These are phyloP conservation scores for Candida yuanshanica DNA, from an alignment of 805 yeast species.

Conservation along the genomic window DNA sequence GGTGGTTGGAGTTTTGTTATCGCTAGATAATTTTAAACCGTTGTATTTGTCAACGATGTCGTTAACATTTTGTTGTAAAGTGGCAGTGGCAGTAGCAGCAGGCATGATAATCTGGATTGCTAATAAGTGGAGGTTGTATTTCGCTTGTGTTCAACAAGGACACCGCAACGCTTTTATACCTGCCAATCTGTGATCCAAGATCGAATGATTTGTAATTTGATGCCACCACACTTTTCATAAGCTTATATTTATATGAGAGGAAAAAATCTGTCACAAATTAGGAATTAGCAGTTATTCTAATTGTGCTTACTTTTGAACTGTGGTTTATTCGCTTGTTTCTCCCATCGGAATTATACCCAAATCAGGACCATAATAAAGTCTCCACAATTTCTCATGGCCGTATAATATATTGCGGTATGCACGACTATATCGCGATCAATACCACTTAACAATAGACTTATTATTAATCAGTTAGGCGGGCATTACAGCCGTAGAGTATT, in stretches of 20 bases:
- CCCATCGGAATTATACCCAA: not conserved
- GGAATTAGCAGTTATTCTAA: not conserved
- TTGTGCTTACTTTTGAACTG: not conserved
- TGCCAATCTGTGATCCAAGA: no score
- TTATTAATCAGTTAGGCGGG: no score
- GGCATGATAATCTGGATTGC: not conserved
- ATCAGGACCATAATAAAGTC: no score
- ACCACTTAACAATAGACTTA: no score
- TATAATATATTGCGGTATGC: no score
- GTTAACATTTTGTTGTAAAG: conserved; percentile 4
- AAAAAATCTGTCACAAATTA: not conserved
- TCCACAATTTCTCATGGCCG: no score
- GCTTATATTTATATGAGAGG: no score
- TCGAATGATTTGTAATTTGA: not conserved
- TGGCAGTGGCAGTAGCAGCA: conserved; percentile 1
- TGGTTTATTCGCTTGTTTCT: not conserved
- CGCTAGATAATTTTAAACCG: not conserved
- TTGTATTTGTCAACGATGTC: conserved; percentile 6
- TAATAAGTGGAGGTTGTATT: not conserved
- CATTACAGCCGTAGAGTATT: no score
- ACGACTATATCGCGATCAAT: no score
- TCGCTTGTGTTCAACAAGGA: not conserved
- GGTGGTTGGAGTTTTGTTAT: conserved; percentile 1
- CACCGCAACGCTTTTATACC: not conserved
- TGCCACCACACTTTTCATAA: not conserved